These are phyloP conservation scores for Pyrenophora tritici-repentis DNA, from an alignment of 2,329 filamentous ascomycete species.

Conservation along the genomic window DNA sequence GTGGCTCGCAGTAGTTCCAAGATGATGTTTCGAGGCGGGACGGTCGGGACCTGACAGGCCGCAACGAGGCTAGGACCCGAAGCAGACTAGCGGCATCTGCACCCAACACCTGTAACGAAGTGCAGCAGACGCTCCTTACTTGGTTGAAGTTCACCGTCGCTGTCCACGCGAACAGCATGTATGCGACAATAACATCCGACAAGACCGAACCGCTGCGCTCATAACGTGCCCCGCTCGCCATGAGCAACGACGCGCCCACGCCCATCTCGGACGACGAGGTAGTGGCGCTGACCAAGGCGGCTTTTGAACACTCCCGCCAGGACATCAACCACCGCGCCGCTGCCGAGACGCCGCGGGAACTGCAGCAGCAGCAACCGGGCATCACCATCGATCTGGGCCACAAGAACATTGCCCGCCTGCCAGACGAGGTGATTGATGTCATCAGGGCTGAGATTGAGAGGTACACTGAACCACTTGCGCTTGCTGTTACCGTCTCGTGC, in stretches of 20 bases:
- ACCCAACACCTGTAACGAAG: neutral
- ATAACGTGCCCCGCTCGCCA: slow-evolving; percentile 26
- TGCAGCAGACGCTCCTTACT: slow-evolving; percentile 15
- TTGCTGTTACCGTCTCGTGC: neutral
- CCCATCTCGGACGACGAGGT: slow-evolving; percentile 67
- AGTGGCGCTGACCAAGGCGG: slow-evolving; percentile 67
- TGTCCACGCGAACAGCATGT: slow-evolving; percentile 15
- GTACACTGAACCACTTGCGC: slow-evolving; percentile 48
- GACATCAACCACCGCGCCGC: slow-evolving; percentile 60
- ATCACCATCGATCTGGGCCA: slow-evolving; percentile 80
- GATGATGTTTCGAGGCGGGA: slow-evolving; percentile 18
- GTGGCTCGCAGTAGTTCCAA: slow-evolving; percentile 14
- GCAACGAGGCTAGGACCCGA: neutral
- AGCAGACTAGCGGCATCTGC: slow-evolving; percentile 12
- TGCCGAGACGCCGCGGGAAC: slow-evolving; percentile 63
- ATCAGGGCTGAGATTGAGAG: slow-evolving; percentile 76
- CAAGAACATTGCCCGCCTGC: slow-evolving; percentile 71
- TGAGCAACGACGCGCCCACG: slow-evolving; percentile 47
- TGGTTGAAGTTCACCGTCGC: slow-evolving; percentile 9
- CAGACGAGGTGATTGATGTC: slow-evolving; percentile 74
- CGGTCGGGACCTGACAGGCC: slow-evolving; percentile 12
- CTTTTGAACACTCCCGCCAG: slow-evolving; percentile 69
- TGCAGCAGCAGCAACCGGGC: slow-evolving; percentile 66
- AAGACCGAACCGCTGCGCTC: slow-evolving; percentile 10
- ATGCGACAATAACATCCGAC: slow-evolving; percentile 5